Conservation (phyloP, 805 yeast genomes). For the Candida sakaeoensis region DNA sequence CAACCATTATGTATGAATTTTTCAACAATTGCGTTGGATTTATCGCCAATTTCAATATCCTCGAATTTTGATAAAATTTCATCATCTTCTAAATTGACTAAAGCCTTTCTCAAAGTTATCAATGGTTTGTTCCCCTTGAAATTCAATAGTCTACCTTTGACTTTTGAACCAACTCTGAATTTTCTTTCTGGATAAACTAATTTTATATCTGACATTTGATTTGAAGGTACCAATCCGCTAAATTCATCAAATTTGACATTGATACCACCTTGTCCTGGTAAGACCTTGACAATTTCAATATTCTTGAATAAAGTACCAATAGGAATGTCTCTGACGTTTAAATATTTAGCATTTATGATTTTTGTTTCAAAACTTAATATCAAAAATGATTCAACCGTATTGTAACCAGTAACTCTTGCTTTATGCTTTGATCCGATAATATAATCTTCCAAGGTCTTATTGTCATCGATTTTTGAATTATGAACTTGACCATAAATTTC, state of each 20-base stretch:
- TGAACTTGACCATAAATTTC: constrained; percentile 69
- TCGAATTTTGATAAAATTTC: constrained; percentile 41
- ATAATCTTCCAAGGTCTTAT: constrained; percentile 45
- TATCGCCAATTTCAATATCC: constrained; percentile 41
- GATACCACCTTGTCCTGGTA: constrained; percentile 61
- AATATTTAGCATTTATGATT: constrained; percentile 58
- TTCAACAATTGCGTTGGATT: constrained; percentile 71
- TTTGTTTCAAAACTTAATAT: constrained; percentile 67
- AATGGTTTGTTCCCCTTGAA: constrained; percentile 48
- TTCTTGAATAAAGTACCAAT: constrained; percentile 63
- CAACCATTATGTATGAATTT: constrained; percentile 75
- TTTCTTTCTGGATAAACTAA: constrained; percentile 88
- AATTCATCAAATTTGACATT: constrained; percentile 61
- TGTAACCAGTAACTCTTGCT: constrained; percentile 76
- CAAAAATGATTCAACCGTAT: constrained; percentile 61
- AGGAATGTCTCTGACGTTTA: constrained; percentile 70
- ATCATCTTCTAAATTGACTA: constrained; percentile 64
- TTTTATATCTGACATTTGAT: constrained; percentile 80
- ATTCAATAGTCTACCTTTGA: constrained; percentile 67
- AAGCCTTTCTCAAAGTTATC: constrained; percentile 78
- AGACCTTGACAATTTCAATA: constrained; percentile 49
- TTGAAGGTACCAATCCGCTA: constrained; percentile 68
- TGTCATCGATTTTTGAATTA: constrained; percentile 60
- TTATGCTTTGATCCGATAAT: constrained; percentile 61
- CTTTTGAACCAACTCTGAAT: constrained; percentile 79